Percentiles rank a stretch among this genome's conserved stretches.
phyloP scores from a whole-genome alignment of 768 basidiomycete species.

The Leccinum olivaceopallidum region DNA sequence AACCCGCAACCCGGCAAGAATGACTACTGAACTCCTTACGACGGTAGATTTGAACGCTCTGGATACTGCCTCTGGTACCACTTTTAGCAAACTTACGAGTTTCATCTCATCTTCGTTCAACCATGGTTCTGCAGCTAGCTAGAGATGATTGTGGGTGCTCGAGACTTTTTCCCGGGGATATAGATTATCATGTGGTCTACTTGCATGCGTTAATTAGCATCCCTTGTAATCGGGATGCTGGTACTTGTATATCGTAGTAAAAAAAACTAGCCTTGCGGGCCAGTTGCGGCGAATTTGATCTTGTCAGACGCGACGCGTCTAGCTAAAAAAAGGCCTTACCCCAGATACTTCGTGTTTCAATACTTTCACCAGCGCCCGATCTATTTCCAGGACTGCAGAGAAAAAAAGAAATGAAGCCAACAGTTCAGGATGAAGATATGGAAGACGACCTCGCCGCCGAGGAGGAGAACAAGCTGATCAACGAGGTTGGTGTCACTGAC shows the following conservation, averaged over 20 bases:
- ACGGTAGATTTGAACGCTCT: constrained; percentile 11
- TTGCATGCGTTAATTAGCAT: not conserved
- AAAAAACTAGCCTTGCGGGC: not conserved
- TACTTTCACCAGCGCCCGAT: not conserved
- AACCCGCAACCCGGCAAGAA: not conserved
- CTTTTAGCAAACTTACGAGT: not conserved
- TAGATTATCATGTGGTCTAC: not conserved
- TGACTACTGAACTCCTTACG: not conserved
- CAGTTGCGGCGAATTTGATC: not conserved
- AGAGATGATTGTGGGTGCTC: not conserved
- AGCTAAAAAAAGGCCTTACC: constrained; percentile 3
- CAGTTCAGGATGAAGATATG: constrained; percentile 56
- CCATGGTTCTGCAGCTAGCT: not conserved
- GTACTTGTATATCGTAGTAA: not conserved
- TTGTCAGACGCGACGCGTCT: constrained; percentile 30
- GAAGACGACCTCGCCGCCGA: constrained; percentile 82
- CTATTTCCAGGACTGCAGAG: not conserved
- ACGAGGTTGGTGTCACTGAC: constrained; percentile 57
- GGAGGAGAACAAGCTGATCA: constrained; percentile 86
- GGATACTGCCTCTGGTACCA: not conserved
- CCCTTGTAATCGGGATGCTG: not conserved
- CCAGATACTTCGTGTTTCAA: not conserved
- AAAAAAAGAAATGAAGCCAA: constrained; percentile 50
- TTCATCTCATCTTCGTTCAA: not conserved
- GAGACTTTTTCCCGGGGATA: not conserved